Conservation (phyloP, 768 basidiomycete species). For the Tubosaeta sp. region DNA sequence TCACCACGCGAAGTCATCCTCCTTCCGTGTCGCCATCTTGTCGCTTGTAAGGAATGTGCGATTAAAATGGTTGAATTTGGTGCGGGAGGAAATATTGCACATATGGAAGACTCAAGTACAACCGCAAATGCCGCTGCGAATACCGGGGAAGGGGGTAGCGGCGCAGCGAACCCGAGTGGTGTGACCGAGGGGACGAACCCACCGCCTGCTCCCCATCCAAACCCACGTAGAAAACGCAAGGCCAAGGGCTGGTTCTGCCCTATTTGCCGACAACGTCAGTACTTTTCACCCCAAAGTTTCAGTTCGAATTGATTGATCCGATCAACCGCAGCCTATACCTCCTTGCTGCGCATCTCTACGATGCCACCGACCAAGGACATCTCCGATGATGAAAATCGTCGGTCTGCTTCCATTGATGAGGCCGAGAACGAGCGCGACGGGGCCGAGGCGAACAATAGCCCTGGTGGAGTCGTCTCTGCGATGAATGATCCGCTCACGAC, state of each 20-base stretch:
- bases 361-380: conserved; percentile 47
- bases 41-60: conserved; percentile 93
- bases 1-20: conserved; percentile 89
- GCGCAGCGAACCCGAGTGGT: conserved; percentile 10
- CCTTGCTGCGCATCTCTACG: conserved; percentile 78
- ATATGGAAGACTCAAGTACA: conserved; percentile 39
- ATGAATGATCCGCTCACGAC: conserved; percentile 12
- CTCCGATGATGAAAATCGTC: conserved; percentile 28
- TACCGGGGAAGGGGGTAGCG: conserved; percentile 22
- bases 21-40: conserved; percentile 88
- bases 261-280: conserved; percentile 90
- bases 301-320: not conserved
- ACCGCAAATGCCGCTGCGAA: conserved; percentile 26
- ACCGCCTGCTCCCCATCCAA: conserved; percentile 27
- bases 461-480: not conserved
- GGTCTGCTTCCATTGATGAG: conserved; percentile 26
- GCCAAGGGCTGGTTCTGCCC: conserved; percentile 98
- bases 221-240: conserved; percentile 76
- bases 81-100: conserved; percentile 82
- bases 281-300: not conserved
- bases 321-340: conserved; percentile 68
- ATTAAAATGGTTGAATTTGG: conserved; percentile 98
- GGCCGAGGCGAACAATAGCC: not conserved
- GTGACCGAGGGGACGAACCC: conserved; percentile 26
- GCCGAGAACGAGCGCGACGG: conserved; percentile 21